A percentile compares a stretch with the other conserved stretches of the same genome.
These are phyloP conservation scores for Ustilago crameri DNA, from an alignment of 1,284 basidiomycete genomes.

Conservation along the genomic window DNA sequence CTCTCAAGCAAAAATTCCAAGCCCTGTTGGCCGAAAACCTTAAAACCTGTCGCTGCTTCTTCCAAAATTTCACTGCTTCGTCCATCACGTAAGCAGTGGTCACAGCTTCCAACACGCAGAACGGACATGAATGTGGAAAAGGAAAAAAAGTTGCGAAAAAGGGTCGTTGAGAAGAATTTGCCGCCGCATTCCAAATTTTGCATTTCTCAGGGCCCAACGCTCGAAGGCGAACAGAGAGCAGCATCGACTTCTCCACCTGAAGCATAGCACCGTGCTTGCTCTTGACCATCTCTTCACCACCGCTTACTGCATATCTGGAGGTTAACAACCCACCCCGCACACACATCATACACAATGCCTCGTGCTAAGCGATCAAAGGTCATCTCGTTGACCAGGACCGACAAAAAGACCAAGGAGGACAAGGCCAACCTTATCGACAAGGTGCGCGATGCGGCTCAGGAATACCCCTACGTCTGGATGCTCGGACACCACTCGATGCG, in stretches of 20 bases:
- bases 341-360: constrained; percentile 59
- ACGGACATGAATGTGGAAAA: background rate
- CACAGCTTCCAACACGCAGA: constrained; percentile 20
- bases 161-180: constrained; percentile 47
- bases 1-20: background rate
- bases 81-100: constrained; percentile 31
- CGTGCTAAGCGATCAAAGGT: constrained; percentile 69
- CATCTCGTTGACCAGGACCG: constrained; percentile 73
- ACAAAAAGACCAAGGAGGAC: constrained; percentile 73
- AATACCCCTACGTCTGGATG: constrained; percentile 93
- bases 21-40: constrained; percentile 7
- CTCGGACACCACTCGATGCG: constrained; percentile 95
- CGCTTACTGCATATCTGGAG: background rate
- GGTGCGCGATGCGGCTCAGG: constrained; percentile 73
- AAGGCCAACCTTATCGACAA: constrained; percentile 85
- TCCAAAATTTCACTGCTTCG: constrained; percentile 5
- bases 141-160: constrained; percentile 11
- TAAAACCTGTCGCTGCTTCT: constrained; percentile 4
- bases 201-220: background rate
- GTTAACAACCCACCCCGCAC: background rate
- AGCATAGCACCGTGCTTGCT: background rate
- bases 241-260: constrained; percentile 20
- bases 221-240: too few species aligned
- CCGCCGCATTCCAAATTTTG: constrained; percentile 25
- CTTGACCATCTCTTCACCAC: background rate